These are phyloP conservation scores for Solanum piurae DNA, from an alignment of 257 asterid species.

Conservation along the genomic window DNA sequence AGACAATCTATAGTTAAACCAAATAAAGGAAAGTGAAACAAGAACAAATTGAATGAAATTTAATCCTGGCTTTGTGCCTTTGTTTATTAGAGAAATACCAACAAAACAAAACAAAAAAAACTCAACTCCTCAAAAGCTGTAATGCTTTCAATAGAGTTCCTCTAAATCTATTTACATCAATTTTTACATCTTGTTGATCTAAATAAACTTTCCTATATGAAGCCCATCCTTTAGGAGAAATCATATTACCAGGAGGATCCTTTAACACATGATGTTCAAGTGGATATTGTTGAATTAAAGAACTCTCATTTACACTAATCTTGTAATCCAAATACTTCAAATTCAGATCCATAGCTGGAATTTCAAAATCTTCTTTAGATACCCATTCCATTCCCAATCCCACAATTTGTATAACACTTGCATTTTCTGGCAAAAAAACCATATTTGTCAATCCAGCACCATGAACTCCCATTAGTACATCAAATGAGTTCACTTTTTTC, in stretches of 20 bases:
- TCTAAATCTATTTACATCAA: conserved; percentile 25
- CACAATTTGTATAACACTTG: conserved; percentile 42
- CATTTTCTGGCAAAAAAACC: conserved; percentile 54
- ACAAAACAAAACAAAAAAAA: too few relatives aligned
- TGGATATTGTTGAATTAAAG: conserved; percentile 22
- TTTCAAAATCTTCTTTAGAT: conserved; percentile 14
- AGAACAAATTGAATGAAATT: neutral
- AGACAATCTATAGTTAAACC: neutral
- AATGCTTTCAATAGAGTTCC: conserved; percentile 8
- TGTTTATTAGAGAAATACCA: neutral
- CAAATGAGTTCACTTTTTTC: conserved; percentile 29
- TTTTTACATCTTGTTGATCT: conserved; percentile 19
- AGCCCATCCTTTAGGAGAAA: conserved; percentile 8
- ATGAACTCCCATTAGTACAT: conserved; percentile 57
- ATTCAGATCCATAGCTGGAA: conserved; percentile 35
- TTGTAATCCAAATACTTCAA: conserved; percentile 37
- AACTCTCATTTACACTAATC: conserved; percentile 39
- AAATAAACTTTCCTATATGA: conserved; percentile 8
- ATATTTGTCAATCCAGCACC: conserved; percentile 75
- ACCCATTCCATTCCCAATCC: conserved; percentile 33
- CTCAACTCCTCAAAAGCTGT: neutral
- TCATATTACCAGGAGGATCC: conserved; percentile 11
- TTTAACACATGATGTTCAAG: conserved; percentile 8
- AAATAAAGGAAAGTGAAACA: neutral
- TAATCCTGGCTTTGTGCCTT: neutral